Evolutionary conservation across 208 protist species (phyloP), one percentile per base, ranked within the genome.

Genomic region (Wallacemonas collosoma): DNA sequence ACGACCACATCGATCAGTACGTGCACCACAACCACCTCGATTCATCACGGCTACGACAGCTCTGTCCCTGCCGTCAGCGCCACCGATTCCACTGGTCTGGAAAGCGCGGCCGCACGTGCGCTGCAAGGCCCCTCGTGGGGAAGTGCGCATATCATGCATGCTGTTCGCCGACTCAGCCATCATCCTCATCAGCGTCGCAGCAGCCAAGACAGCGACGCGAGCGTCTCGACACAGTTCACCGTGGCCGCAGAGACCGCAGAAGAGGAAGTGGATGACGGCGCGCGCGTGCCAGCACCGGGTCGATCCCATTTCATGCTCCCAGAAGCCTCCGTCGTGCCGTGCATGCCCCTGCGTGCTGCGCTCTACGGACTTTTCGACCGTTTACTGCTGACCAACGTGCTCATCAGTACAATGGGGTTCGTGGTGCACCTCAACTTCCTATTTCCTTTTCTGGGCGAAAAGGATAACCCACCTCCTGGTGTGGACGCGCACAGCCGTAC

Each of bases 341-440:
- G 75, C n/a, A 45, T 86, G 56, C 39, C 72, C 39, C 43, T 80
- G 64, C 81, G 81, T 44, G 72, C 72, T 41, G 53, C 73, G 40
- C 63, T 73, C 14, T 86, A 80, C 74, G 35, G 68, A 1, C 43
- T 68, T 17, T 86, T 71, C 72, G 68, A 76, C 57, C 14, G 58
- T 39, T 56, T 81, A 40, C 26, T 66, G 43, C 47, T 61, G 8
- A 66, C 75, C 17, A 72, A 76, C 39, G 51, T 83, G 64, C 43
- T 82, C 39, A 55, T 80, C 43, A 79, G 74, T 8, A 70, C 61
- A 11, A 62, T 83, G 44, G 51, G 68, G 36, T 65, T 87, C 48
- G 61, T 83, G 15, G 71, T 83, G 43, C 75, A 81, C 68, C 26
- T 77, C 60, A 64, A 65, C 68, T 72, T 82, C 65, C 53, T 79